Conservation (phyloP, 805 yeast genomes). For the Pichia eremophila region DNA sequence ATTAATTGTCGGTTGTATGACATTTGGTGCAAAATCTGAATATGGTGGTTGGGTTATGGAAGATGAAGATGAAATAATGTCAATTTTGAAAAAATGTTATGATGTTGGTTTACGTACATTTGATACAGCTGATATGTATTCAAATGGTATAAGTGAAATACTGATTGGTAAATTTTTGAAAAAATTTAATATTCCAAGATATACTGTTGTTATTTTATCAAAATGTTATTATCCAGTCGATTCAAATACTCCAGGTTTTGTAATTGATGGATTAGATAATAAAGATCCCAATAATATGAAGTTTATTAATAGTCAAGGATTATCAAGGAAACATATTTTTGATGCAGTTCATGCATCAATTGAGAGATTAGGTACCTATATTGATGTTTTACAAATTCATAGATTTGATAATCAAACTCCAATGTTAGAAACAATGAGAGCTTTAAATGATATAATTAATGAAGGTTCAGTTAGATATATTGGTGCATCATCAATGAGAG, state of each 20-base stretch:
- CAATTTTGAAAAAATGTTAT: slow-evolving; percentile 29
- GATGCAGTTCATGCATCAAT: slow-evolving; percentile 33
- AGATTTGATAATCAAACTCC: slow-evolving; percentile 40
- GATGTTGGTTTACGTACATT: slow-evolving; percentile 36
- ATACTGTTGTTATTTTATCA: slow-evolving; percentile 21
- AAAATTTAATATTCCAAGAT: slow-evolving; percentile 22
- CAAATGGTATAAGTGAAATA: slow-evolving; percentile 21
- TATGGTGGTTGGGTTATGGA: slow-evolving; percentile 37
- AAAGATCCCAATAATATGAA: slow-evolving; percentile 3
- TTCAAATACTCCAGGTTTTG: slow-evolving; percentile 5
- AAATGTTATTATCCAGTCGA: slow-evolving; percentile 15
- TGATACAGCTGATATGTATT: slow-evolving; percentile 33
- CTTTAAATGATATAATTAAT: slow-evolving; percentile 42
- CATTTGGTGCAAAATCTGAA: slow-evolving; percentile 22
- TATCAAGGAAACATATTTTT: slow-evolving; percentile 38
- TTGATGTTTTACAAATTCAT: slow-evolving; percentile 50
- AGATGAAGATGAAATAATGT: slow-evolving; percentile 36
- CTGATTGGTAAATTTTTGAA: slow-evolving; percentile 21
- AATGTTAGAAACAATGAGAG: slow-evolving; percentile 44
- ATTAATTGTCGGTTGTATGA: slow-evolving; percentile 30
- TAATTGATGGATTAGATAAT: not conserved
- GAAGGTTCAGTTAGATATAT: slow-evolving; percentile 41
- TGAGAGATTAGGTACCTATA: slow-evolving; percentile 40
- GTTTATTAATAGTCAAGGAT: slow-evolving; percentile 28
- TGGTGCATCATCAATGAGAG: slow-evolving; percentile 55